Conservation (phyloP, 352 stramenopile genomes). For the Phytophthora foliorum region DNA sequence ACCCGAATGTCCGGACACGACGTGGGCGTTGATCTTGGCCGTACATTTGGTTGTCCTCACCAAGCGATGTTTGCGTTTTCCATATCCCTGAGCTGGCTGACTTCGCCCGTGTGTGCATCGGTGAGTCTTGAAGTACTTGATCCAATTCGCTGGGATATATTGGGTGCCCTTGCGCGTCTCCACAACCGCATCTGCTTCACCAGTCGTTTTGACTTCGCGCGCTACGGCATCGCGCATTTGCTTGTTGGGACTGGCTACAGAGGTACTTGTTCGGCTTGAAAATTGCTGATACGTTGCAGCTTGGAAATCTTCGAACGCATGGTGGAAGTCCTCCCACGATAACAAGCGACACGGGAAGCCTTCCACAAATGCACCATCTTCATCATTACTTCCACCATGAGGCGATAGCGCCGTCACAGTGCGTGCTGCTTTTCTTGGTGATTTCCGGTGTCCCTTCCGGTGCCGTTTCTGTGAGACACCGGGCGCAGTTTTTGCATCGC, state of each 20-base stretch:
- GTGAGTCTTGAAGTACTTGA: background rate
- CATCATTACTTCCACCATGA: background rate
- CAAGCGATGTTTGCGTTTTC: background rate
- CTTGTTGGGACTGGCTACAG: slow-evolving; percentile 1
- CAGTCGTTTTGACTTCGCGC: background rate
- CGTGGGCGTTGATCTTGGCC: background rate
- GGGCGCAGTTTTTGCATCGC: background rate
- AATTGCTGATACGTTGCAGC: no score
- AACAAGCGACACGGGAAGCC: no score
- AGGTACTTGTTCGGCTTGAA: no score
- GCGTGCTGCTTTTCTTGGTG: no score
- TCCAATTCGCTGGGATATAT: background rate
- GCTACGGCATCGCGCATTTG: background rate
- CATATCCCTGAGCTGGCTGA: background rate
- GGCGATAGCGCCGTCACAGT: background rate
- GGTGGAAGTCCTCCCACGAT: no score
- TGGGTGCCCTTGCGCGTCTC: background rate
- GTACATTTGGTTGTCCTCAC: background rate
- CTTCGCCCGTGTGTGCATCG: background rate
- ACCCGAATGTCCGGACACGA: no score
- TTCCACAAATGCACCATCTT: slow-evolving; percentile 2
- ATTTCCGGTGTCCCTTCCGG: background rate
- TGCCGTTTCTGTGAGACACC: slow-evolving; percentile 2
- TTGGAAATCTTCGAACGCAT: no score
- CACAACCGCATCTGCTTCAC: background rate